Evolutionary conservation across 75 land plant genomes (phyloP).

Genomic region (Picea glauca): DNA sequence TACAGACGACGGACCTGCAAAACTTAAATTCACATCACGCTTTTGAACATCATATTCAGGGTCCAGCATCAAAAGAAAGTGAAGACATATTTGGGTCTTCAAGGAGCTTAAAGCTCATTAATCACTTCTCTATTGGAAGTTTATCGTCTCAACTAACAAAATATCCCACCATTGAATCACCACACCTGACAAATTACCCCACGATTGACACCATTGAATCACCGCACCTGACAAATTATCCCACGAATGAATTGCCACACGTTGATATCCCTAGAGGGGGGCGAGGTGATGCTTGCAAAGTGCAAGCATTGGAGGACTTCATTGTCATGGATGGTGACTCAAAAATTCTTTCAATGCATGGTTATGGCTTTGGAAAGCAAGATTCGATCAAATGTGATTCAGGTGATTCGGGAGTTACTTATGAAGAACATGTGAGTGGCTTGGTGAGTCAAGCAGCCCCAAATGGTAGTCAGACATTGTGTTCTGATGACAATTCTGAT

Average conservation of each 20-base stretch:
- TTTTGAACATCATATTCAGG: neutral
- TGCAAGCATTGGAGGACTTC: neutral
- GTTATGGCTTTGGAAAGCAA: neutral
- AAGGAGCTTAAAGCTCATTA: no score
- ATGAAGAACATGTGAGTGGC: neutral
- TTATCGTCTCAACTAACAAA: no score
- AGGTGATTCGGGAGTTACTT: neutral
- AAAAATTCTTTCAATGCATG: slow-evolving; percentile 1
- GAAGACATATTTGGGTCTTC: neutral
- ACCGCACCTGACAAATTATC: neutral
- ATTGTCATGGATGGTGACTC: neutral
- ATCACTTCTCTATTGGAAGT: no score
- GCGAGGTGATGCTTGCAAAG: neutral
- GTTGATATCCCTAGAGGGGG: neutral
- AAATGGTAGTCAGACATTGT: neutral
- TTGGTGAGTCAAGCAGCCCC: neutral
- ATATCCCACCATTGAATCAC: no score
- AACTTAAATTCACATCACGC: neutral
- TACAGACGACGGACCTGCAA: neutral
- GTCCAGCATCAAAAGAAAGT: neutral
- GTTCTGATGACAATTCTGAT: slow-evolving; percentile 7
- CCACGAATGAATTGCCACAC: neutral
- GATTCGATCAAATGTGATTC: neutral
- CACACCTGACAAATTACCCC: no score
- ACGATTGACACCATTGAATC: no score